phyloP scores from a whole-genome alignment of 106 monocot species.

The Allium sativum region DNA sequence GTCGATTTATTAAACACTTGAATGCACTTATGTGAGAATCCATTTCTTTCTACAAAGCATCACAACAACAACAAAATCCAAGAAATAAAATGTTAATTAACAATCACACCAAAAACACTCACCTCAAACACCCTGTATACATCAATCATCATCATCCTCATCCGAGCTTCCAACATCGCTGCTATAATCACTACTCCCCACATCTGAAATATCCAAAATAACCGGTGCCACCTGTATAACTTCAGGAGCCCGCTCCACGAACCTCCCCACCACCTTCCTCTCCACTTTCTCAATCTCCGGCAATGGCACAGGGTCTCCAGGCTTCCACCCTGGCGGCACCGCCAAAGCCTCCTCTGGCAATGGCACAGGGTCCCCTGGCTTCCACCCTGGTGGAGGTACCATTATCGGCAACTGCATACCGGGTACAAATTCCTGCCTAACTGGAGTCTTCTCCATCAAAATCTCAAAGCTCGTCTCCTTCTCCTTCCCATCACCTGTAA shows the following conservation, averaged over 20 bases:
- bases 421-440: constrained; percentile 26
- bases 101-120: neutral
- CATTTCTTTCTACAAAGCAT: too few relatives aligned
- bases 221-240: constrained; percentile 77
- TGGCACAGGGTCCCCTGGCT: constrained; percentile 64
- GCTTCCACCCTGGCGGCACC: constrained; percentile 90
- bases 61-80: too few relatives aligned
- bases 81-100: too few relatives aligned
- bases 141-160: constrained; percentile 92
- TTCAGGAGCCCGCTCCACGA: constrained; percentile 34
- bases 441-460: constrained; percentile 59
- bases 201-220: constrained; percentile 79
- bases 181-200: constrained; percentile 83
- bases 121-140: neutral
- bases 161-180: constrained; percentile 92
- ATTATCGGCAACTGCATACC: constrained; percentile 33
- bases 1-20: too few relatives aligned
- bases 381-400: constrained; percentile 57
- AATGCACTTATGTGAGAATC: too few relatives aligned
- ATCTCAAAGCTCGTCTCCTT: constrained; percentile 11
- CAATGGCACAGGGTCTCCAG: constrained; percentile 70
- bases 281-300: constrained; percentile 35
- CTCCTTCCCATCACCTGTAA: constrained; percentile 14
- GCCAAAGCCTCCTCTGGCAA: constrained; percentile 53
- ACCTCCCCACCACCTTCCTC: constrained; percentile 23